Conservation (phyloP, 805 yeast genomes). For the Kazachstania psychrophila region DNA sequence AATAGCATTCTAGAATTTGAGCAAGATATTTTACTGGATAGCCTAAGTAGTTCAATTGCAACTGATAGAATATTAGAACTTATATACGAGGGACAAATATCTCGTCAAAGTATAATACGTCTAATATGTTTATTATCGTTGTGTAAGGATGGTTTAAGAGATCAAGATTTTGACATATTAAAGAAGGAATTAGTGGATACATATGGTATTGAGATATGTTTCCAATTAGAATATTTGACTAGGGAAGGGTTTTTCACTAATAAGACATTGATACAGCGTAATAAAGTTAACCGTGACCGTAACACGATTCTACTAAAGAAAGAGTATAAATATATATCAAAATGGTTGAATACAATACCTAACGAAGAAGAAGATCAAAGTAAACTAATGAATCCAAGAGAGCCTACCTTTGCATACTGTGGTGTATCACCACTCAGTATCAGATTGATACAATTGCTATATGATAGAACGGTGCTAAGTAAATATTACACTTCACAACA, state of each 20-base stretch:
- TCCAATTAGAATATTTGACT: conserved; percentile 20
- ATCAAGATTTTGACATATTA: conserved; percentile 48
- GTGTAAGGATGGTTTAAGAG: conserved; percentile 59
- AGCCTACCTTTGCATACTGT: conserved; percentile 54
- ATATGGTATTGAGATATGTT: conserved; percentile 45
- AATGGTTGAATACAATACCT: conserved; percentile 23
- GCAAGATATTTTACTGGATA: conserved; percentile 57
- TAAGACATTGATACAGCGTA: conserved; percentile 6
- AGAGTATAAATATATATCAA: conserved; percentile 19
- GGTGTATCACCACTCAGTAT: conserved; percentile 72
- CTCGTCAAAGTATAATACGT: conserved; percentile 39
- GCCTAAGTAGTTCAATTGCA: conserved; percentile 34
- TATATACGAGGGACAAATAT: conserved; percentile 36
- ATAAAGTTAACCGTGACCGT: background rate
- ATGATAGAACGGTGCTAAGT: conserved; percentile 44
- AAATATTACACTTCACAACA: conserved; percentile 27
- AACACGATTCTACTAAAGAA: conserved; percentile 10
- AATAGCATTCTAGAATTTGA: conserved; percentile 49
- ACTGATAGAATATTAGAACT: conserved; percentile 38
- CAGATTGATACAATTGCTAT: conserved; percentile 61
- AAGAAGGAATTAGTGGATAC: conserved; percentile 48
- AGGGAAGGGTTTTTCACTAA: conserved; percentile 15
- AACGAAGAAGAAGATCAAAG: conserved; percentile 12
- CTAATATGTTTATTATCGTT: conserved; percentile 50
- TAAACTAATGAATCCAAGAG: conserved; percentile 12